Base-by-base conservation (phyloP, 129 eudicot genomes). In the Helichrysum umbraculigerum region DNA sequence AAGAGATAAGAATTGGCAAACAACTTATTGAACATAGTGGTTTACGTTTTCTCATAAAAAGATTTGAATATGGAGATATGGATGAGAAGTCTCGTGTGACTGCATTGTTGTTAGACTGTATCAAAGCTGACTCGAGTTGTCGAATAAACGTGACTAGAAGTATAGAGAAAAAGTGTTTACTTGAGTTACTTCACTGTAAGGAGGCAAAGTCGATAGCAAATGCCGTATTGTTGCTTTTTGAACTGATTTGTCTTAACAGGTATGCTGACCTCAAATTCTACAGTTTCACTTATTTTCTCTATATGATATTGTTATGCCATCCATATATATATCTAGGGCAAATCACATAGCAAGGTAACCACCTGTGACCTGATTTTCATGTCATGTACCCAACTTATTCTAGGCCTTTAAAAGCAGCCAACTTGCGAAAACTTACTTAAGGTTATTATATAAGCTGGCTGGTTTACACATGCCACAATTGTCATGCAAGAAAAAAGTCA, bases 161-260 rank as follows among this genome's bases (percentile, higher is more conserved):
- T 34, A 64, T 64, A 5, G 69, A 64, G 0, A 64, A 64, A 32
- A 17, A 16, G 20, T 64, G 69, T 32, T 16, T 64, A 32, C 10
- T 64, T 16, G 22, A 64, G 41, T 34, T 64, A 64, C 69, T 64
- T 64, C 42, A 32, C 44, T 64, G 21, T 34, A 64, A 64, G 47
- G 69, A 64, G 44, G 41, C 5, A 29, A 64, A 64, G 44, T 64
- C 44, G 12, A 64, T 64, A 4, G 12, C 69, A 30, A 64, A 64
- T 32, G 69, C 44, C 3, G 47, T 64, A 14, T 29, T 64, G 44
- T 14, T 64, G 44, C 69, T 64, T 16, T 64, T 64, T 64, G 69
- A 64, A 15, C 69, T 64, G 14, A n/a, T 64, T 32, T 64, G 69
- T 64, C 69, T 64, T 33, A 64, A 32, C 44, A 64, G 69, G 47